Evolutionary conservation across 371 early-diverging fungal species (phyloP), one percentile per base, ranked within the genome.

Genomic region (Conidiobolus incongruus): DNA sequence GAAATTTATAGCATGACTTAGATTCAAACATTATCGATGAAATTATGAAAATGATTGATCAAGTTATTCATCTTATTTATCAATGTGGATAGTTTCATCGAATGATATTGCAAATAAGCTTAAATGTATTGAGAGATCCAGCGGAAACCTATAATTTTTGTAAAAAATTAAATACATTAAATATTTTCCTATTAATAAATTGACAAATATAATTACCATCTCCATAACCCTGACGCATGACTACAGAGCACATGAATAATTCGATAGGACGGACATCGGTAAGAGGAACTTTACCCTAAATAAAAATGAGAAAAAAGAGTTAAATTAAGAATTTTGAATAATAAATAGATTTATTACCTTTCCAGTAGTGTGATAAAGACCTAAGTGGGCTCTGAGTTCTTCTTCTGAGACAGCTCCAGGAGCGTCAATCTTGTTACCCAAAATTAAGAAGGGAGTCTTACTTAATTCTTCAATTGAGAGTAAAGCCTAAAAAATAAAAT

Each of bases 361-460:
- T 53, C 96, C 95, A 33, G 95, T 93, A 34, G 94, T 91, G 58
- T 91, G 89, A 70, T 70, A 77, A 52, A 95, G 67, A 28, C 92
- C 91, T 37, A 95, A 73, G 34, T 66, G 66, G 44, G 69, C 65
- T 60, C 94, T 68, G 44, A 95, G 76, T 46, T 72, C 74, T 48
- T 91, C 93, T 63, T 95, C 96, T 29, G 81, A 79, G 41, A 91
- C 85, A 31, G 96, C 96, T 49, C 82, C 81, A 46, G 75, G 75
- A 16, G 82, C 81, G 58, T 95, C 96, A 59, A 95, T 93, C 75
- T 95, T 95, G 74, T 95, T 95, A 50, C 96, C 96, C 43, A 95
- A 77, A 45, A 95, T 64, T 50, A 95, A 61, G 73, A 95, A 90
- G 22, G 96, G 96, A 34, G 86, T 83, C 42, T 63, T 77, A 47